A percentile compares a stretch with the other conserved stretches of the same genome.
These are phyloP conservation scores for Trypanosoma cruzi DNA, from an alignment of 208 protist species.

Conservation along the genomic window DNA sequence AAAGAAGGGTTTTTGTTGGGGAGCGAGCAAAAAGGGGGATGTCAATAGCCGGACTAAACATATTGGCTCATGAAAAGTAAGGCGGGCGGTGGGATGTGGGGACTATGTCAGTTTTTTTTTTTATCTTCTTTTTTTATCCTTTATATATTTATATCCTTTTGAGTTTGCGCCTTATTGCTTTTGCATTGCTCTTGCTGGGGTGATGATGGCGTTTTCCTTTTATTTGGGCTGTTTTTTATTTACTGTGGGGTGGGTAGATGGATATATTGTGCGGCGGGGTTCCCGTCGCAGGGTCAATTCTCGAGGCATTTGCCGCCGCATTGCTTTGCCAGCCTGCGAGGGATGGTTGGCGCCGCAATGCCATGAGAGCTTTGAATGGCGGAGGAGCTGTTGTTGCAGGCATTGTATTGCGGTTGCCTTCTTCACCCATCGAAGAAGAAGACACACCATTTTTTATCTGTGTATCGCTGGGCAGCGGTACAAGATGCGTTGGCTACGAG, in stretches of 20 bases:
- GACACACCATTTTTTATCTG: conserved; percentile 47
- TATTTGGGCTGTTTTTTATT: conserved; percentile 18
- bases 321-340: conserved; percentile 3
- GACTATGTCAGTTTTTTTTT: too few relatives aligned
- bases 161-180: conserved; percentile 12
- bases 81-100: not conserved
- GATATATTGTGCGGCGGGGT: not conserved
- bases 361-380: conserved; percentile 11
- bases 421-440: not conserved
- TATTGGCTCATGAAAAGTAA: not conserved
- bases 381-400: conserved; percentile 41
- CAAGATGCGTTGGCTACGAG: conserved; percentile 58
- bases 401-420: conserved; percentile 44
- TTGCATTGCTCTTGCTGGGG: not conserved
- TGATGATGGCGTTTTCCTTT: not conserved
- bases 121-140: conserved; percentile 18
- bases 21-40: too few relatives aligned
- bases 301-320: conserved; percentile 26
- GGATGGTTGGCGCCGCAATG: conserved; percentile 13
- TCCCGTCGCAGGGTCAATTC: conserved; percentile 9
- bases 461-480: conserved; percentile 79
- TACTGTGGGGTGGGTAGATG: conserved; percentile 3
- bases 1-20: too few relatives aligned
- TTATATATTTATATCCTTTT: conserved; percentile 11
- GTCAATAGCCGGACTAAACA: too few relatives aligned